Conservation (phyloP, 1,284 basidiomycete species). For the Microbotryum lychnidis-dioicae region DNA sequence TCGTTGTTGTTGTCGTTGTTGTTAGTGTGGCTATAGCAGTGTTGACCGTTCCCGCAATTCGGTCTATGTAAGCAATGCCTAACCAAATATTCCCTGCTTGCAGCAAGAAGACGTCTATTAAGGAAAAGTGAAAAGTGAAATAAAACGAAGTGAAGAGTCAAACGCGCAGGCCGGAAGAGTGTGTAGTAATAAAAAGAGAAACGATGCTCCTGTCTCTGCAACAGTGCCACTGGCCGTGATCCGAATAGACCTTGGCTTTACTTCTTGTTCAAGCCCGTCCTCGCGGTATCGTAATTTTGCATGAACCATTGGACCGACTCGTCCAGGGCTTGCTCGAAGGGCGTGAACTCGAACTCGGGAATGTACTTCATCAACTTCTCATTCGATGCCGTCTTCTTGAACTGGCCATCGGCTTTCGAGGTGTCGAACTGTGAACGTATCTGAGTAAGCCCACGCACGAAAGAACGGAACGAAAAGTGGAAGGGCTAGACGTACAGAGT, state of each 20-base stretch:
- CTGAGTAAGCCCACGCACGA: not conserved
- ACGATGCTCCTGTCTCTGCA: slow-evolving; percentile 58
- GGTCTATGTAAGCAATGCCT: too few relatives aligned
- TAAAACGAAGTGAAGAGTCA: too few relatives aligned
- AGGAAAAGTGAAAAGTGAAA: too few relatives aligned
- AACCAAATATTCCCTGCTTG: too few relatives aligned
- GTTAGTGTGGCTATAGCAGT: too few relatives aligned
- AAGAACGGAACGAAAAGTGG: slow-evolving; percentile 1
- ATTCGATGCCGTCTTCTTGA: slow-evolving; percentile 88
- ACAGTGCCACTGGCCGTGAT: slow-evolving; percentile 60
- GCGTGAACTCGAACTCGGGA: slow-evolving; percentile 67
- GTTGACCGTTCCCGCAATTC: too few relatives aligned
- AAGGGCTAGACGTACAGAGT: slow-evolving; percentile 47
- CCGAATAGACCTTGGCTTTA: slow-evolving; percentile 66
- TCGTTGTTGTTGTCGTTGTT: too few relatives aligned
- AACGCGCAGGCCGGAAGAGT: too few relatives aligned
- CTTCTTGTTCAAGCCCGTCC: slow-evolving; percentile 51
- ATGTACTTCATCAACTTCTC: slow-evolving; percentile 63
- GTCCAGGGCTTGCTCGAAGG: slow-evolving; percentile 72
- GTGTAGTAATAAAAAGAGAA: slow-evolving; percentile 44
- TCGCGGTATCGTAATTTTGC: slow-evolving; percentile 57
- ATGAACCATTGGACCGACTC: slow-evolving; percentile 71
- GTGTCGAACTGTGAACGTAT: slow-evolving; percentile 38
- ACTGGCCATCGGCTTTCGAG: slow-evolving; percentile 65
- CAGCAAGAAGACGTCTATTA: too few relatives aligned